phyloP scores from a whole-genome alignment of 2,329 filamentous ascomycete species.

The Didymella pomorum region DNA sequence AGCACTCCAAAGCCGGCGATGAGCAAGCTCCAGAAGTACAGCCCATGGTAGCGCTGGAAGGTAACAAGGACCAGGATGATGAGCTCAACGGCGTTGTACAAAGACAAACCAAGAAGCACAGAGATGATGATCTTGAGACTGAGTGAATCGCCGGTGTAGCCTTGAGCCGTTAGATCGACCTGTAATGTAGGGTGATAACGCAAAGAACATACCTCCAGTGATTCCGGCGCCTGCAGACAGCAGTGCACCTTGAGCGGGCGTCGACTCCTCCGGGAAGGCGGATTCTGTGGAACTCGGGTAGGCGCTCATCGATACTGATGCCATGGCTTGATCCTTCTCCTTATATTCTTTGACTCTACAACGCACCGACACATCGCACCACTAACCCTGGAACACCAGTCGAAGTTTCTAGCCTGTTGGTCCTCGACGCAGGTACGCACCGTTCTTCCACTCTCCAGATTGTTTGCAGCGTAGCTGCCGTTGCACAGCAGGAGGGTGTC shows the following conservation, averaged over 20 bases:
- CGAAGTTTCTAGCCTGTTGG: neutral
- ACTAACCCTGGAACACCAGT: conserved; percentile 2
- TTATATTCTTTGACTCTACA: neutral
- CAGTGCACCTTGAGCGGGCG: conserved; percentile 40
- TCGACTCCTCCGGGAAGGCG: conserved; percentile 22
- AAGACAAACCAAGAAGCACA: conserved; percentile 48
- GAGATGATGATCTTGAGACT: conserved; percentile 42
- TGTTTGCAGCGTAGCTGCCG: conserved; percentile 9
- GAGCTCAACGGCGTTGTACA: conserved; percentile 57
- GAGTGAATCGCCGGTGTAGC: conserved; percentile 45
- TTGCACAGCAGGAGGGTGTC: conserved; percentile 9
- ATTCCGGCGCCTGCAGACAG: conserved; percentile 44
- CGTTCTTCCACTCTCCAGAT: neutral
- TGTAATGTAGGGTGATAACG: neutral
- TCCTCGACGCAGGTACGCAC: conserved; percentile 1
- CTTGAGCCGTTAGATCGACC: conserved; percentile 18
- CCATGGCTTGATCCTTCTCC: conserved; percentile 28
- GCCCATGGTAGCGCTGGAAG: conserved; percentile 57
- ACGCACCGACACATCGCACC: conserved; percentile 14
- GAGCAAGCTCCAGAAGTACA: conserved; percentile 61
- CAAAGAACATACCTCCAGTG: conserved; percentile 37
- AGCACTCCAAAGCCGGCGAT: conserved; percentile 55
- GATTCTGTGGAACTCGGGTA: conserved; percentile 23
- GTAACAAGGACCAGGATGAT: conserved; percentile 57
- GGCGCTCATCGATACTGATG: conserved; percentile 24